Evolutionary conservation across 305 asterid genomes (phyloP), one percentile per base, ranked within the genome.

Genomic region (Petunia hybrid): DNA sequence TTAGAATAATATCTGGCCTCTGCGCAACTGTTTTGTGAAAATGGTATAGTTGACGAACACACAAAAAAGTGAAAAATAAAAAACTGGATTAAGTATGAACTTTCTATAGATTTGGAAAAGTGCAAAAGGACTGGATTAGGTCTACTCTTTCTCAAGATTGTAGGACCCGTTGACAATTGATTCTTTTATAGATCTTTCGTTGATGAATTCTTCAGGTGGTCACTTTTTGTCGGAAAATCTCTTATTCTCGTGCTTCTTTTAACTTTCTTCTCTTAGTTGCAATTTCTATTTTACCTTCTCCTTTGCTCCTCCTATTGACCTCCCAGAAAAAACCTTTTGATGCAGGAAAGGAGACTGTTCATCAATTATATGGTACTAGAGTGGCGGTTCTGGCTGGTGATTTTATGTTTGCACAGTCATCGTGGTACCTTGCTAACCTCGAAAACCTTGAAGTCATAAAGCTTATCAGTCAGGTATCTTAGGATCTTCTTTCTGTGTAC

Each of bases 391-490:
- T 94, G 82, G 97, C 97, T 67, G 98, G 99, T 22, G 97, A 95
- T 90, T 94, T 92, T 82, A 93, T 95, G 98, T 93, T 95, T 84
- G 98, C 99, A 41, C 99, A 95, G 85, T 94, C 99, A 14, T 95
- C 99, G 31, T 95, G 99, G 99, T 94, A 91, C 91, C 90, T 95
- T 8, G 99, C 98, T 10, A 95, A 95, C 87, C 99, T 95, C 40
- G 99, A 94, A 88, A 95, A 95, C 73, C 91, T 95, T 55, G 99
- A 95, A 83, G 97, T 95, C 82, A 95, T 95, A 82, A 92, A 95
- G 90, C 98, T 95, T 60, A 93, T 95, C 84, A 95, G 99, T 80
- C 98, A 95, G 97, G 98, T 95, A 85, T 61, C 62, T 48, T 67
- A 62, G 40, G 73, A 73, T 76, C 63, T 22, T 46, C 12, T 80